Evolutionary conservation across 2,329 filamentous ascomycete species (phyloP).

Genomic region (Ophiostoma tasmaniense): DNA sequence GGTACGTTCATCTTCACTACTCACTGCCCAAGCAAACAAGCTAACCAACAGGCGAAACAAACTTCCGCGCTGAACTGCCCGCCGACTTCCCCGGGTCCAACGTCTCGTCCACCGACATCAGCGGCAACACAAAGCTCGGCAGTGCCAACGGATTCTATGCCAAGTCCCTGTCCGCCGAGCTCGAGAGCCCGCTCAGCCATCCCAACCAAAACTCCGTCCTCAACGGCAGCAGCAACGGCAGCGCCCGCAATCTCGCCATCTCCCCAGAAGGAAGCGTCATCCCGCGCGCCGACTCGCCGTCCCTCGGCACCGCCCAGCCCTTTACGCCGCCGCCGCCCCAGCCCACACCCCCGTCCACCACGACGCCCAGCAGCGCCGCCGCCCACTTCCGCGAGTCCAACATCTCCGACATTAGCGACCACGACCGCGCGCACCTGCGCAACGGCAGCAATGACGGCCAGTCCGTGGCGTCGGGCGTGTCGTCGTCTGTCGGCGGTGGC

Average conservation of each 20-base stretch:
- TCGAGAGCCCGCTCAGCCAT: constrained; percentile 24
- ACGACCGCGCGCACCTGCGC: constrained; percentile 33
- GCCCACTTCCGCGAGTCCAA: constrained; percentile 29
- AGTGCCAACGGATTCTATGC: not conserved
- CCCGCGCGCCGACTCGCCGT: constrained; percentile 18
- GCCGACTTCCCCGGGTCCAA: constrained; percentile 30
- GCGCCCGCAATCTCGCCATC: constrained; percentile 8
- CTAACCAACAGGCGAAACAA: constrained; percentile 30
- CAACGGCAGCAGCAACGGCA: constrained; percentile 25
- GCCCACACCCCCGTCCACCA: not conserved
- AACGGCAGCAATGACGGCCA: constrained; percentile 33
- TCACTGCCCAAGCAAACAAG: too few species aligned
- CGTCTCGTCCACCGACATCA: constrained; percentile 23
- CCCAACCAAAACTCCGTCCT: constrained; percentile 21
- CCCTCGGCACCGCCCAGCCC: constrained; percentile 14
- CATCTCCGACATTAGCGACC: constrained; percentile 35
- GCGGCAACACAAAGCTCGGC: constrained; percentile 9
- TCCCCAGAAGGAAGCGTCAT: not conserved
- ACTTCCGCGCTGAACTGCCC: constrained; percentile 35
- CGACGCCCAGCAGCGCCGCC: constrained; percentile 7
- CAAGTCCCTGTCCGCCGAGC: constrained; percentile 18
- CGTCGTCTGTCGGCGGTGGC: constrained; percentile 12
- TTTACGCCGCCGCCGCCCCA: constrained; percentile 11
- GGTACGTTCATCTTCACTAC: not conserved
- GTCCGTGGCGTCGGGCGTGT: constrained; percentile 16